Conservation (phyloP, 441 rosid species). For the Melastoma candidum region DNA sequence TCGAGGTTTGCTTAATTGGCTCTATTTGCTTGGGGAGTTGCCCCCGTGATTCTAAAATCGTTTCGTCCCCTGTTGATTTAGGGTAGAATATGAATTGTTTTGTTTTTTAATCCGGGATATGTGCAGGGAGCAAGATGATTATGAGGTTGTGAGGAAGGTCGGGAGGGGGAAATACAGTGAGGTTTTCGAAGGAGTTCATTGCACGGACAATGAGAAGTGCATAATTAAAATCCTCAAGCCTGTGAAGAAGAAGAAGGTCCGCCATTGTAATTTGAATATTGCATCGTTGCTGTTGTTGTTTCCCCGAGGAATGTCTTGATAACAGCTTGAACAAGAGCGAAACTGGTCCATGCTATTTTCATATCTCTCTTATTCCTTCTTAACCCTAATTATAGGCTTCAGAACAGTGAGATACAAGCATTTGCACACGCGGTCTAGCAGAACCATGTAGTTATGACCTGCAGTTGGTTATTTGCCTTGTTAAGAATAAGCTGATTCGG, state of each 20-base stretch:
- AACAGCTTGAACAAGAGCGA: too few relatives aligned
- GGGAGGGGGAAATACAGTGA: slow-evolving; percentile 97
- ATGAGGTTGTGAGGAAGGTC: slow-evolving; percentile 95
- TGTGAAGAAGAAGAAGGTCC: slow-evolving; percentile 94
- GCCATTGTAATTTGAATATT: not conserved
- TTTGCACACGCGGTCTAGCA: too few relatives aligned
- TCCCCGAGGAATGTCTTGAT: too few relatives aligned
- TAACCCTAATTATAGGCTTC: too few relatives aligned
- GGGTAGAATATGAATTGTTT: not conserved
- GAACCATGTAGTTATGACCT: too few relatives aligned
- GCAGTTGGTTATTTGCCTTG: too few relatives aligned
- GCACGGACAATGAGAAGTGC: slow-evolving; percentile 70
- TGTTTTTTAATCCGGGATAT: slow-evolving; percentile 8
- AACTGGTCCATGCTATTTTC: too few relatives aligned
- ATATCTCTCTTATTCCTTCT: too few relatives aligned
- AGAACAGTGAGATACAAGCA: too few relatives aligned
- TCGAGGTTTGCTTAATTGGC: not conserved
- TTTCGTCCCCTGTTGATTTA: not conserved
- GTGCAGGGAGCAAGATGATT: slow-evolving; percentile 83
- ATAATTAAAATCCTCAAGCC: slow-evolving; percentile 94
- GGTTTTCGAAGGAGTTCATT: slow-evolving; percentile 86
- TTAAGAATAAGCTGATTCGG: too few relatives aligned
- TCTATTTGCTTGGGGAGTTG: not conserved
- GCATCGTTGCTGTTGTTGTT: too few relatives aligned
- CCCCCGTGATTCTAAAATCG: too few relatives aligned